These are phyloP conservation scores for Arthroderma uncinatum DNA, from an alignment of 2,329 filamentous ascomycete species.

Conservation along the genomic window DNA sequence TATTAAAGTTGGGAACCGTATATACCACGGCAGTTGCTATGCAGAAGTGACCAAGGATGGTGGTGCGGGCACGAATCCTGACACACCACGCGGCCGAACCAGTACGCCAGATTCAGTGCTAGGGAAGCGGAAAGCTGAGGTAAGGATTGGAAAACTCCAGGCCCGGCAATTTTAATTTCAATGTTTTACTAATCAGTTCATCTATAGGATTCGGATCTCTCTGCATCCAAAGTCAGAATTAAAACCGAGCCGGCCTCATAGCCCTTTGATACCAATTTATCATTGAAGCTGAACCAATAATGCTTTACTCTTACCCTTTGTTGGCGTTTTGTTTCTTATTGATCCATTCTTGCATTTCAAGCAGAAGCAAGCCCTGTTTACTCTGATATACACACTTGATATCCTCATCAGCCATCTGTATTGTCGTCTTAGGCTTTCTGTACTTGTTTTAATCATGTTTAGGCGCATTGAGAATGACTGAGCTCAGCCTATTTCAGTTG, in stretches of 20 bases:
- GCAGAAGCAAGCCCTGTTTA: neutral
- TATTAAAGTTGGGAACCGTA: slow-evolving; percentile 60
- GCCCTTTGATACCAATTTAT: neutral
- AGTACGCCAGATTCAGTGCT: slow-evolving; percentile 53
- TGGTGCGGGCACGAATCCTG: slow-evolving; percentile 20
- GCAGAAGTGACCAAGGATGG: slow-evolving; percentile 64
- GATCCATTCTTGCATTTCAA: neutral
- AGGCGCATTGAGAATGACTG: neutral
- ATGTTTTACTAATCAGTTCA: neutral
- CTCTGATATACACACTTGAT: neutral
- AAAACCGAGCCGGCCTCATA: slow-evolving; percentile 30
- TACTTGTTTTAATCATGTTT: neutral
- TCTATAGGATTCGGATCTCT: slow-evolving; percentile 25
- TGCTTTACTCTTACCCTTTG: neutral
- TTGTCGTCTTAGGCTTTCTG: neutral
- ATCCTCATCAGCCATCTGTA: neutral
- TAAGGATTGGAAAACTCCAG: slow-evolving; percentile 21
- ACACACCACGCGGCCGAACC: slow-evolving; percentile 25
- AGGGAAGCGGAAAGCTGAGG: slow-evolving; percentile 66
- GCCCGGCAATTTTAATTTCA: neutral
- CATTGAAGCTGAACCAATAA: too few species aligned
- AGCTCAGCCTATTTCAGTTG: neutral
- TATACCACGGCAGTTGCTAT: slow-evolving; percentile 86
- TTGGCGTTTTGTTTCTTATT: neutral
- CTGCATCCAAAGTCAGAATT: slow-evolving; percentile 29